Evolutionary conservation across 148 eudicot species (phyloP).

Genomic region (Spergularia bocconei): DNA sequence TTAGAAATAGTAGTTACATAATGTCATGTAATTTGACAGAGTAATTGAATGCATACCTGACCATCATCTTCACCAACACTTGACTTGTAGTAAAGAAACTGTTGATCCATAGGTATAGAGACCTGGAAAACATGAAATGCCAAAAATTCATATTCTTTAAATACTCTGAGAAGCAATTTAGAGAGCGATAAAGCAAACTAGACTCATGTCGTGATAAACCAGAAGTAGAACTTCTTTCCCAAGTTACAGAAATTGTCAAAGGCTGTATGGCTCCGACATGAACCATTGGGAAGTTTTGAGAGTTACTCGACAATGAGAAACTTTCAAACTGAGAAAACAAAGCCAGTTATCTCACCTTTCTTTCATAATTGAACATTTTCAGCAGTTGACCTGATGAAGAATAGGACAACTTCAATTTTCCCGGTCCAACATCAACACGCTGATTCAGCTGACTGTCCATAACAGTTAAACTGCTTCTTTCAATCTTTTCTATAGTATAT

Average conservation of each 20-base stretch:
- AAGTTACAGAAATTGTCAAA: too few relatives aligned
- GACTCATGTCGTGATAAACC: too few relatives aligned
- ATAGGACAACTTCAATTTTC: conserved; percentile 72
- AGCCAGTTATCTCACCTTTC: conserved; percentile 44
- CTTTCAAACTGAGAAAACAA: neutral
- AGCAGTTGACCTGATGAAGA: conserved; percentile 62
- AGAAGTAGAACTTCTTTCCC: too few relatives aligned
- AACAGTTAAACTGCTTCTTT: conserved; percentile 24
- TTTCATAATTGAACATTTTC: conserved; percentile 54
- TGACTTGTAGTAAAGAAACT: conserved; percentile 59
- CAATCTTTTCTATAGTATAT: conserved; percentile 36
- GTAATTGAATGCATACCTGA: conserved; percentile 41
- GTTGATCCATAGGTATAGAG: conserved; percentile 60
- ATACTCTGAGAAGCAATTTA: neutral
- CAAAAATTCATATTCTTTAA: neutral
- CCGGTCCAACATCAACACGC: conserved; percentile 67
- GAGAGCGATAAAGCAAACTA: neutral
- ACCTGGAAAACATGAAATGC: conserved; percentile 39
- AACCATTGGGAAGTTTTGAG: too few relatives aligned
- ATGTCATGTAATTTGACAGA: conserved; percentile 5
- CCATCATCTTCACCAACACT: conserved; percentile 27
- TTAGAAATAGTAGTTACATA: conserved; percentile 7
- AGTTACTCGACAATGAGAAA: too few relatives aligned
- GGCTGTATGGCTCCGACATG: too few relatives aligned
- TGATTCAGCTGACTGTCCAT: conserved; percentile 33